Evolutionary conservation across 2,329 filamentous ascomycete genomes (phyloP).

Genomic region (Xylariaceae sp.): DNA sequence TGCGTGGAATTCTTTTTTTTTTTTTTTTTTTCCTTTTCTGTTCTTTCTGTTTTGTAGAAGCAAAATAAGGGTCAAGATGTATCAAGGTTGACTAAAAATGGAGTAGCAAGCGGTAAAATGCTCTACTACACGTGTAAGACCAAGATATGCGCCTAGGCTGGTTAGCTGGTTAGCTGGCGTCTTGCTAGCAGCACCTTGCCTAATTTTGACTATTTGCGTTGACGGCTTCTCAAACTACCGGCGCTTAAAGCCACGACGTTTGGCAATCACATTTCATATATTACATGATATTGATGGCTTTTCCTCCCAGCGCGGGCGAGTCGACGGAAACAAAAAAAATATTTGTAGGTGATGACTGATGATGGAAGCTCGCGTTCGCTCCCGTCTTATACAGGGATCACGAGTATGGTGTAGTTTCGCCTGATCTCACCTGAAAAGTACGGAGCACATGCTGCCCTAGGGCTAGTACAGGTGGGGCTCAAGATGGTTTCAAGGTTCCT

Average conservation of each 20-base stretch:
- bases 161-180: no score
- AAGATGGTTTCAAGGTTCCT: constrained; percentile 22
- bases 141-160: no score
- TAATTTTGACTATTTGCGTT: constrained; percentile 25
- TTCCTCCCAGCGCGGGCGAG: constrained; percentile 4
- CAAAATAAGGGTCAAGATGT: background rate
- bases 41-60: background rate
- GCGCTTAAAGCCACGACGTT: constrained; percentile 23
- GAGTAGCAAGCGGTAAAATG: background rate
- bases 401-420: constrained; percentile 34
- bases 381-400: constrained; percentile 20
- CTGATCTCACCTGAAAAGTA: constrained; percentile 44
- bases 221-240: constrained; percentile 25
- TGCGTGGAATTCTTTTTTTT: background rate
- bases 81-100: constrained; percentile 7
- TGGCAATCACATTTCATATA: background rate
- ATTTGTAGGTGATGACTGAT: background rate
- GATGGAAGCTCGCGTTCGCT: constrained; percentile 12
- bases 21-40: background rate
- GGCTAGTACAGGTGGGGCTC: constrained; percentile 22
- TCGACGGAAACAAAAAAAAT: background rate
- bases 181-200: no score
- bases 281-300: background rate
- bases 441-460: constrained; percentile 35
- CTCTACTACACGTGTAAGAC: no score